Evolutionary conservation across 2,329 filamentous ascomycete species (phyloP), one percentile per base, ranked within the genome.

Genomic region (Nothomitra cinnamomea): DNA sequence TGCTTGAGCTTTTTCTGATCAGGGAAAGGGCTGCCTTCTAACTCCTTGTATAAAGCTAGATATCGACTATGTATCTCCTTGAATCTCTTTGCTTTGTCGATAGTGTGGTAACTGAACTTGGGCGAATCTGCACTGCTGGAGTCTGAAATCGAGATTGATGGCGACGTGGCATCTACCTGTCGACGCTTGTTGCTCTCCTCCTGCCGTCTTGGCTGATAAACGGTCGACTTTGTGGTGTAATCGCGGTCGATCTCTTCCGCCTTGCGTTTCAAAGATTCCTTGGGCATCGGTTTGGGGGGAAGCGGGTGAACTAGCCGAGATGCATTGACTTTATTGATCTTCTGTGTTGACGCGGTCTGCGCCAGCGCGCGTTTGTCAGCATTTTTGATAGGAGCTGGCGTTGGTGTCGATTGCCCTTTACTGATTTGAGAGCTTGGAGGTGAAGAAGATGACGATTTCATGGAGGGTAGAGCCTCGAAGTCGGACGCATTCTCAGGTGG

Each of bases 401-500:
- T 63, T 4, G 57, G 54, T 13, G 59, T 53, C 7, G 56, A 52
- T 43, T 60, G 54, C n/a, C 51, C 13, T 58, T 56, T 7, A 57
- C 57, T 15, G 56, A 40, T 56, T 64, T 70, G 69, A 4, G 65
- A 60, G 49, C 70, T 69, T 4, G 69, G 61, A 28, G 71, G 70
- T 12, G 71, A 72, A 10, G 69, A 71, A 43, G 68, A 69, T 15
- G 69, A 71, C 3, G 67, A 64, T 42, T 67, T 68, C 17, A 69
- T 67, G 47, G 67, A 67, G 41, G 65, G 65, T 51, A 58, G 64
- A 57, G 72, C 67, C 56, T 76, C 68, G 54, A 75, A 67, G 60
- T 81, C 76, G 19, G 77, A 80, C 25, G 75, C 74, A 61, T 78
- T 80, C 56, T 78, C 72, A 4, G 78, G 77, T 21, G 77, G 76